Conservation (phyloP, 352 stramenopile genomes). For the Globisporangium spinosum region DNA sequence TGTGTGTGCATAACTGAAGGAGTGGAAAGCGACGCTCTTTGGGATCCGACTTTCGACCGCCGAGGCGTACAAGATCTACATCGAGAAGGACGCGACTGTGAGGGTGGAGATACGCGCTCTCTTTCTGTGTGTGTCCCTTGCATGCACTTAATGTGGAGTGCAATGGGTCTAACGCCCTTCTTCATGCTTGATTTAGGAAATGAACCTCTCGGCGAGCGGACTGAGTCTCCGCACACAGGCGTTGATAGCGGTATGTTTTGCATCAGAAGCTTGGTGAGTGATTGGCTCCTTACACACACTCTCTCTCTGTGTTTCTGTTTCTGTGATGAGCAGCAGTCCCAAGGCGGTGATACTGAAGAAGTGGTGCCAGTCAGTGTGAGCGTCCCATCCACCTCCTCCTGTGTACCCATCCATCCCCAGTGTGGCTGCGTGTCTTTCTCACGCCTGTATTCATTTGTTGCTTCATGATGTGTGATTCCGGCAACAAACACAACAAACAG, state of each 20-base stretch:
- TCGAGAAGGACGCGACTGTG: constrained; percentile 72
- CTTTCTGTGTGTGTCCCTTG: background rate
- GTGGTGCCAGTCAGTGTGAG: background rate
- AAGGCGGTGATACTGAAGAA: constrained; percentile 1
- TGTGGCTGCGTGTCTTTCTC: background rate
- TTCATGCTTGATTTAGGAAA: background rate
- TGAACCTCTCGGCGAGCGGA: constrained; percentile 11
- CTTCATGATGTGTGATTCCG: constrained; percentile 1
- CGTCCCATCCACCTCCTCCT: background rate
- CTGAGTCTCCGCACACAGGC: constrained; percentile 17
- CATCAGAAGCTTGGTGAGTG: background rate
- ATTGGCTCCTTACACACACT: background rate
- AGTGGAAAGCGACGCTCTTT: constrained; percentile 53
- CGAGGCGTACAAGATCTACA: constrained; percentile 80
- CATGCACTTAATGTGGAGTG: no score
- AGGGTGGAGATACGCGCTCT: constrained; percentile 17
- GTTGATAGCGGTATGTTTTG: constrained; percentile 12
- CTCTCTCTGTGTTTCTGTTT: background rate
- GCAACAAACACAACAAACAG: constrained; percentile 14
- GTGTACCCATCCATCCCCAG: background rate
- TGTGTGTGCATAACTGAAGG: constrained; percentile 11
- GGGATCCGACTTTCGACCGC: constrained; percentile 58
- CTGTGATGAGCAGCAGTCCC: background rate
- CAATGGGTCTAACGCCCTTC: background rate
- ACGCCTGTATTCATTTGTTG: background rate